These are phyloP conservation scores for Candida sithepensis DNA, from an alignment of 805 yeast species.

Conservation along the genomic window DNA sequence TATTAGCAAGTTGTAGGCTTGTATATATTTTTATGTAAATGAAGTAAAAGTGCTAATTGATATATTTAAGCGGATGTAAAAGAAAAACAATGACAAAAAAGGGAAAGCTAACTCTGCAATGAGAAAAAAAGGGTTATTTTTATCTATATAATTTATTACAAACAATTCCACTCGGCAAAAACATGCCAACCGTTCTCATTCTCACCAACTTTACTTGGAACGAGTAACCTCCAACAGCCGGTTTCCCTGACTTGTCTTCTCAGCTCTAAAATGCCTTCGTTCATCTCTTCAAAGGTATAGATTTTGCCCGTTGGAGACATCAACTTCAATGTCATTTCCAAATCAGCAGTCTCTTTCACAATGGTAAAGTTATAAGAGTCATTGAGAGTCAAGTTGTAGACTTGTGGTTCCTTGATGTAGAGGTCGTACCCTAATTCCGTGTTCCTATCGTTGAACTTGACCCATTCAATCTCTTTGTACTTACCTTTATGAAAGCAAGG, in stretches of 20 bases:
- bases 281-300: slow-evolving; percentile 51
- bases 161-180: slow-evolving; percentile 86
- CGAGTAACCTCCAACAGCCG: slow-evolving; percentile 83
- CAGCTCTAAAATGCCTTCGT: slow-evolving; percentile 52
- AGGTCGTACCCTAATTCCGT: slow-evolving; percentile 62
- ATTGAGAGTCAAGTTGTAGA: slow-evolving; percentile 51
- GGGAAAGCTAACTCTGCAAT: not conserved
- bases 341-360: slow-evolving; percentile 54
- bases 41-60: no score
- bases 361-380: slow-evolving; percentile 65
- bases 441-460: slow-evolving; percentile 68
- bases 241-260: slow-evolving; percentile 59
- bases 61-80: no score
- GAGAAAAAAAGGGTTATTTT: slow-evolving; percentile 5
- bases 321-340: slow-evolving; percentile 52
- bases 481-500: slow-evolving; percentile 74
- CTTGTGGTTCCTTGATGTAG: slow-evolving; percentile 84
- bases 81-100: not conserved
- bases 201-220: slow-evolving; percentile 51
- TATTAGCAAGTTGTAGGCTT: no score
- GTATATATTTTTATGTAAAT: no score
- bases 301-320: slow-evolving; percentile 86
- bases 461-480: slow-evolving; percentile 55
- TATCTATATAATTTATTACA: not conserved
- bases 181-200: slow-evolving; percentile 79